Evolutionary conservation across 2,329 filamentous ascomycete species (phyloP), one percentile per base, ranked within the genome.

Genomic region (Cercospora zeina): DNA sequence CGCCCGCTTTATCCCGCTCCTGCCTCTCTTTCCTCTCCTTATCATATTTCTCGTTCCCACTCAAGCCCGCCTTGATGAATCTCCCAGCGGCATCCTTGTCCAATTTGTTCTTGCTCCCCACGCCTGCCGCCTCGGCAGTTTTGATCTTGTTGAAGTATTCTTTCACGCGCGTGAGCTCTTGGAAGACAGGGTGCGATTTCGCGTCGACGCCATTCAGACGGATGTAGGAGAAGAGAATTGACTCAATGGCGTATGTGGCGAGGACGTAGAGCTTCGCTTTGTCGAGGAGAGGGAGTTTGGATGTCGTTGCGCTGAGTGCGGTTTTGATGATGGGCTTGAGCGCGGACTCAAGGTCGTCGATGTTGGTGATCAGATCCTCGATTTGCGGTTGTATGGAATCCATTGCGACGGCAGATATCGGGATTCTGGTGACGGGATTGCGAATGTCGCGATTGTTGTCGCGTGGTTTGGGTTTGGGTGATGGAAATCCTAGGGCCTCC

Each of bases 111-210:
- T 82, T 71, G 85, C 55, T 63, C 4, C 63, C 66, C 3, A 64
- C 63, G 11, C 63, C 62, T 16, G 63, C 59, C 14, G 60, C 62
- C 49, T 97, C 92, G 2, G 86, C 83, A 13, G 82, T 80, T 73
- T 95, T 91, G 74, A 97, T 93, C 80, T 97, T 99, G 63, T 85
- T 86, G 77, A 96, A 96, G 76, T 97, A 97, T 73, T 92, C 89
- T 76, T 88, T 91, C 58, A 97, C 88, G 61, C 95, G 87, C 62
- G 86, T 88, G 65, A 99, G 83, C 79, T 99, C 95, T 62, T 84
- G 83, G 77, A 91, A 95, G 62, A 99, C 86, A 30, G 90, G 84
- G 74, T 97, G 93, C 57, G 89, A 83, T 75, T 89, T 91, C n/a
- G 90, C 88, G 72, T 96, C 85, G 31, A 88, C 83, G 61, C 89